A percentile compares a stretch with the other conserved stretches of the same genome.
phyloP scores from a whole-genome alignment of 495 filamentous ascomycete genomes.

The Stereocaulon alpinum region DNA sequence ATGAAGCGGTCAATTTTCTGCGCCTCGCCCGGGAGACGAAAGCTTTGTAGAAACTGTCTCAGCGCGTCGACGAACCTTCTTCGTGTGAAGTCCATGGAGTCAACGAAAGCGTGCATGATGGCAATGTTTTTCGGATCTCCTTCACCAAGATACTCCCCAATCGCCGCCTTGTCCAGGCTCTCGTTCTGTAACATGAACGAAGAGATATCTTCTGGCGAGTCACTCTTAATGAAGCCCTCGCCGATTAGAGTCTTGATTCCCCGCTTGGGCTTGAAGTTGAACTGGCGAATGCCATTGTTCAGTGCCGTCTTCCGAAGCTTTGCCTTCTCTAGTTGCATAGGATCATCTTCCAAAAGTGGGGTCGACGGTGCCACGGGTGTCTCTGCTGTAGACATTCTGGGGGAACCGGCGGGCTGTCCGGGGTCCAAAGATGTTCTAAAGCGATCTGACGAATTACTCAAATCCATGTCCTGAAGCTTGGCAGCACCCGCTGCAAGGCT shows the following conservation, averaged over 20 bases:
- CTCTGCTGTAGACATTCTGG: slow-evolving; percentile 41
- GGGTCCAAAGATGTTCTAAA: slow-evolving; percentile 75
- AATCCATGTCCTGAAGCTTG: slow-evolving; percentile 40
- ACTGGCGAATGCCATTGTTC: slow-evolving; percentile 76
- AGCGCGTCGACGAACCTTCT: slow-evolving; percentile 89
- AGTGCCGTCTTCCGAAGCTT: slow-evolving; percentile 91
- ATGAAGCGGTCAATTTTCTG: slow-evolving; percentile 99
- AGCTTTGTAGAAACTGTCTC: slow-evolving; percentile 84
- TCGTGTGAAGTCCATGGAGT: slow-evolving; percentile 88
- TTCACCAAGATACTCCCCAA: slow-evolving; percentile 93
- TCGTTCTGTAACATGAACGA: slow-evolving; percentile 66
- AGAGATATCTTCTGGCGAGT: slow-evolving; percentile 72
- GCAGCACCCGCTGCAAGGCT: slow-evolving; percentile 51
- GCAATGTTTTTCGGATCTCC: slow-evolving; percentile 85
- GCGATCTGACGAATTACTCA: slow-evolving; percentile 59
- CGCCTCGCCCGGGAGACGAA: slow-evolving; percentile 89
- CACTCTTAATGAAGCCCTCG: slow-evolving; percentile 74
- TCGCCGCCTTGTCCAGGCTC: slow-evolving; percentile 74
- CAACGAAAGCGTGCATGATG: slow-evolving; percentile 97
- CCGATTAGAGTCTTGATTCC: slow-evolving; percentile 75
- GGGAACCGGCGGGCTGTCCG: slow-evolving; percentile 37
- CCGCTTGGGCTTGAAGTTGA: slow-evolving; percentile 97
- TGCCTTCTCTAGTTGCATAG: slow-evolving; percentile 78
- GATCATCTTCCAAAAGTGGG: slow-evolving; percentile 76
- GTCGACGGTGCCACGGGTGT: slow-evolving; percentile 60